Base-by-base conservation (phyloP, 805 yeast species). In the Cephaloascus fragrans region DNA sequence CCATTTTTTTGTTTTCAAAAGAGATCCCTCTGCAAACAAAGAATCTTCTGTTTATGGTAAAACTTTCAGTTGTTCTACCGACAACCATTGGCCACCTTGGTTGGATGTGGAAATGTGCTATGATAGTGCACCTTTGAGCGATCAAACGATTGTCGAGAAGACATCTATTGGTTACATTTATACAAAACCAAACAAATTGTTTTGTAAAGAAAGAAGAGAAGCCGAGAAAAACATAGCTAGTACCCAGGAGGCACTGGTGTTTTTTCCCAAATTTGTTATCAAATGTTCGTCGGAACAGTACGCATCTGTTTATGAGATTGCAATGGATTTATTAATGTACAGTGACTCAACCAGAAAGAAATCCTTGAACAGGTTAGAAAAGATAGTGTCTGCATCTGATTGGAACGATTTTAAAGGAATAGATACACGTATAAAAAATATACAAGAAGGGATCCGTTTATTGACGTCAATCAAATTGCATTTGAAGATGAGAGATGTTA, bases 111-210 rank as follows among this genome's bases (percentile, higher is more conserved):
- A 67, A 44, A 53, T 64, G 10, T 61, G 70, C 44, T 71, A 75
- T 44, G 41, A 43, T 43, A 3, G 39, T 45, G 28, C 28, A 8
- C 28, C 28, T 23, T 23, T 23, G 12, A 23, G 28, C 31, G 47
- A 56, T 20, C 53, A 65, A 40, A 47, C 64, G 23, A 54, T 65
- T 8, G 45, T 56, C n/a, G 69, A 64, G 35, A 51, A 52, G 19
- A 61, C 54, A 19, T 50, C 67, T 1, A 55, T 51, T 61, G 79
- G 73, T 2, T 42, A 75, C 18, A 57, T 74, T 2, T 61, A 62
- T 41, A 66, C 63, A 9, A 63, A 64, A 37, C 83, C 83, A 1
- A 79, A 80, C 48, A 59, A 62, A 39, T 54, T 80, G 34, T 73
- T 66, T 37, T 56, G 69, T 39, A 58, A 60, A 18, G 62, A 46